phyloP scores from a whole-genome alignment of 1,284 basidiomycete genomes.

The Termitomyces sp. region DNA sequence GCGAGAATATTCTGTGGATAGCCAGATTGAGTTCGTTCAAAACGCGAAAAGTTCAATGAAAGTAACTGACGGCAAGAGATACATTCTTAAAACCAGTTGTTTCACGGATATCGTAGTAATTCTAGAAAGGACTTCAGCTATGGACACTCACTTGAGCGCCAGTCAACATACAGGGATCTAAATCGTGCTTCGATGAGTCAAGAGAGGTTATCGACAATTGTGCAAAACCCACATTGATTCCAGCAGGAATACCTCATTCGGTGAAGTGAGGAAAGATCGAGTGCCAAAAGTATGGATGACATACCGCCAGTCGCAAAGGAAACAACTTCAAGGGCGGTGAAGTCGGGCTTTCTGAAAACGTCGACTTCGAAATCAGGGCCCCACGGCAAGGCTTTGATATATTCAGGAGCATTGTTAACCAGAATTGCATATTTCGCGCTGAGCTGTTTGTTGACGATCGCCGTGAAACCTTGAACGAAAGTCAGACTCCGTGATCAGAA shows the following conservation, averaged over 20 bases:
- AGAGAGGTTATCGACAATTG: neutral
- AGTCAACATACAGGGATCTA: constrained; percentile 58
- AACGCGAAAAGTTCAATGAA: constrained; percentile 2
- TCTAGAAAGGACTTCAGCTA: constrained; percentile 30
- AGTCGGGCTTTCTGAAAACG: constrained; percentile 80
- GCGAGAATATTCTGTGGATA: constrained; percentile 64
- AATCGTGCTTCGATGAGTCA: neutral
- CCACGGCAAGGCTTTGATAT: constrained; percentile 82
- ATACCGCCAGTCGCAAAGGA: constrained; percentile 77
- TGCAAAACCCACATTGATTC: constrained; percentile 61
- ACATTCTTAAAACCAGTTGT: constrained; percentile 81
- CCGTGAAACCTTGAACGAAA: constrained; percentile 63
- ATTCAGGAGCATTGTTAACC: constrained; percentile 67
- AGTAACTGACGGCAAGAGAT: constrained; percentile 55
- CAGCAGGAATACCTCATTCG: constrained; percentile 66
- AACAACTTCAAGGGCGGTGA: constrained; percentile 76
- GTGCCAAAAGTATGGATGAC: constrained; percentile 10
- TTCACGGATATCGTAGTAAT: constrained; percentile 79
- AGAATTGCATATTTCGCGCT: constrained; percentile 77
- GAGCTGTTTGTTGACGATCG: constrained; percentile 79
- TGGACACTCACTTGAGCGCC: neutral
- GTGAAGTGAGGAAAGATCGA: neutral
- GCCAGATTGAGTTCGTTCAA: neutral
- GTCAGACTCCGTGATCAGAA: neutral
- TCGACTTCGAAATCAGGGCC: constrained; percentile 80